These are phyloP conservation scores for Clarireedia paspali DNA, from an alignment of 2,329 filamentous ascomycete species.

Conservation along the genomic window DNA sequence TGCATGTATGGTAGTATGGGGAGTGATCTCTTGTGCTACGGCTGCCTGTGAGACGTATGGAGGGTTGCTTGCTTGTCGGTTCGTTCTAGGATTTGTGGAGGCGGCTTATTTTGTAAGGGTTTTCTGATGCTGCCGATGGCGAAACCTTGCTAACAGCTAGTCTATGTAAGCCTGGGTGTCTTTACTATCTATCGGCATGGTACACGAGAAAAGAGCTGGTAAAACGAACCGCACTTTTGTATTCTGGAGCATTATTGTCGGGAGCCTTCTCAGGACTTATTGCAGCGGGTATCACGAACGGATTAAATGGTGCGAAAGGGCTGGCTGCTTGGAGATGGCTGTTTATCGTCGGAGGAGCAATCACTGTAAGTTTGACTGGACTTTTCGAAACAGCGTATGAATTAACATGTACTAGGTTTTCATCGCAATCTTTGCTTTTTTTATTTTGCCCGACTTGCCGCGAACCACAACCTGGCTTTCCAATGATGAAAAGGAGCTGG, in stretches of 20 bases:
- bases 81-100: conserved; percentile 46
- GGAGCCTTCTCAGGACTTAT: conserved; percentile 44
- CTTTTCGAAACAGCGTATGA: background rate
- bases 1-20: conserved; percentile 42
- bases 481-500: conserved; percentile 37
- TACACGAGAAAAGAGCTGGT: conserved; percentile 38
- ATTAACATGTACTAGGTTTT: background rate
- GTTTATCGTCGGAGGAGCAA: conserved; percentile 38
- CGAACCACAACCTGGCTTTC: conserved; percentile 44
- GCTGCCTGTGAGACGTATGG: conserved; percentile 39
- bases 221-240: conserved; percentile 38
- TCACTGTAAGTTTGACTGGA: conserved; percentile 28
- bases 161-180: conserved; percentile 8
- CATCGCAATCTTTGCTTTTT: conserved; percentile 2
- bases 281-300: conserved; percentile 39
- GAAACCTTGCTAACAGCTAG: background rate
- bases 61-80: conserved; percentile 38
- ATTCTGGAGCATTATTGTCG: conserved; percentile 35
- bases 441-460: conserved; percentile 45
- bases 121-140: background rate
- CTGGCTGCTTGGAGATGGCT: conserved; percentile 46
- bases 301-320: conserved; percentile 39
- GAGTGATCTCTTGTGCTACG: conserved; percentile 40
- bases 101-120: conserved; percentile 44
- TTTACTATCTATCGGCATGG: conserved; percentile 31